Percentiles rank a stretch among this genome's conserved stretches.
Evolutionary conservation across 1,284 basidiomycete species (phyloP).

Genomic region (Papiliotrema terrestris): DNA sequence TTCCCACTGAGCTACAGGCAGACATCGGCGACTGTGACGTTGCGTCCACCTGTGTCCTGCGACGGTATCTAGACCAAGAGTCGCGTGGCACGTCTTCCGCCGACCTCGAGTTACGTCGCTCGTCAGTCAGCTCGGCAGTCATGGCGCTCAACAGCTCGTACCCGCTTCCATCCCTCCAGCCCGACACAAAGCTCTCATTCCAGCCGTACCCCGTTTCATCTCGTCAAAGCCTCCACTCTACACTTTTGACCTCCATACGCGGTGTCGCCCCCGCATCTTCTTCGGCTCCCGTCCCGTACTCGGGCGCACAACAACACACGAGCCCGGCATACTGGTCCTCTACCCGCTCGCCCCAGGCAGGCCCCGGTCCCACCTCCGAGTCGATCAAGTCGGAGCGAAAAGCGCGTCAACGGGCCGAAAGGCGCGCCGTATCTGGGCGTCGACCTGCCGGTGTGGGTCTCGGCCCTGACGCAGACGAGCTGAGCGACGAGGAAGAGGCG

Average conservation of each 20-base stretch:
- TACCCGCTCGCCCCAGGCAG: neutral
- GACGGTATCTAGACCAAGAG: too few relatives aligned
- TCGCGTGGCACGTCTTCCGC: too few relatives aligned
- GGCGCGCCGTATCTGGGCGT: conserved; percentile 30
- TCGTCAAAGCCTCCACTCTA: conserved; percentile 20
- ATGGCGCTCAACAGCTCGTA: too few relatives aligned
- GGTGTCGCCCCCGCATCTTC: neutral
- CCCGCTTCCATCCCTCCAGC: conserved; percentile 15
- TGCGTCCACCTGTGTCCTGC: too few relatives aligned
- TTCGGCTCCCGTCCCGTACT: neutral
- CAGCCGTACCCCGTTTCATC: conserved; percentile 29
- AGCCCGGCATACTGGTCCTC: neutral
- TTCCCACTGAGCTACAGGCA: too few relatives aligned
- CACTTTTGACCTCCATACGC: conserved; percentile 1
- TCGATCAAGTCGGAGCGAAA: neutral
- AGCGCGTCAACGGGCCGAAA: conserved; percentile 15
- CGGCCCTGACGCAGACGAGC: conserved; percentile 30
- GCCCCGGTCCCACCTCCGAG: neutral
- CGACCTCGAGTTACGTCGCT: too few relatives aligned
- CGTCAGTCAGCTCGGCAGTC: too few relatives aligned
- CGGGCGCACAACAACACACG: neutral
- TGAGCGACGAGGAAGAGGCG: conserved; percentile 36
- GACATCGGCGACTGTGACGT: too few relatives aligned
- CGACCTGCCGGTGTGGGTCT: conserved; percentile 29
- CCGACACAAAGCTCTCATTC: conserved; percentile 28